phyloP scores from a whole-genome alignment of 129 eudicot species.

The Calendula officinalis region DNA sequence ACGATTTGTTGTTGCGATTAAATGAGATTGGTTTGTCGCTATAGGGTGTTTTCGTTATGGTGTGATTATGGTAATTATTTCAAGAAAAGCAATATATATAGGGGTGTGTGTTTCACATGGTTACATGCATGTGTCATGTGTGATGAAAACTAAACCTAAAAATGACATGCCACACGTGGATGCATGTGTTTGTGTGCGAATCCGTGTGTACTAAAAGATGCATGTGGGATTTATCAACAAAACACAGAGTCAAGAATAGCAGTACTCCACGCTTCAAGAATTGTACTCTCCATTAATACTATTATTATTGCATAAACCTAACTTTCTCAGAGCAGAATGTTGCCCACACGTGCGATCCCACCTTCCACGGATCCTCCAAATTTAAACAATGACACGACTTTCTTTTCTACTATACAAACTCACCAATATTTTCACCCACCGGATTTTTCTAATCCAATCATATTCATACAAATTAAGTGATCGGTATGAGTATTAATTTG shows the following conservation, averaged over 20 bases:
- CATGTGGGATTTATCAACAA: slow-evolving; percentile 35
- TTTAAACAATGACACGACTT: not conserved
- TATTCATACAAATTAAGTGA: too few relatives aligned
- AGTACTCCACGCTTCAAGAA: slow-evolving; percentile 32
- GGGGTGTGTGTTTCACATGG: slow-evolving; percentile 31
- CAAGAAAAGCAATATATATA: too few relatives aligned
- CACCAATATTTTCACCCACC: not conserved
- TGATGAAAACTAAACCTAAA: slow-evolving; percentile 21
- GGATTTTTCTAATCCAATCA: not conserved
- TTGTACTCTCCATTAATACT: slow-evolving; percentile 22
- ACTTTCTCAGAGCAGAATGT: slow-evolving; percentile 24
- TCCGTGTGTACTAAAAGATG: slow-evolving; percentile 23
- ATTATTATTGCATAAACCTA: slow-evolving; percentile 26
- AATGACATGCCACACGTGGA: slow-evolving; percentile 33
- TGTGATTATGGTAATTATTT: too few relatives aligned
- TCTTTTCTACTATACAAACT: not conserved
- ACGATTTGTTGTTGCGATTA: too few relatives aligned
- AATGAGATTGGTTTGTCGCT: too few relatives aligned
- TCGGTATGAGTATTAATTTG: too few relatives aligned
- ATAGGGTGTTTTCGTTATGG: too few relatives aligned
- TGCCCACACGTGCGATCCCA: slow-evolving; percentile 39
- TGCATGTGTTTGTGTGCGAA: slow-evolving; percentile 22
- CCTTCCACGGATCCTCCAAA: slow-evolving; percentile 28
- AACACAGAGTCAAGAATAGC: slow-evolving; percentile 16
- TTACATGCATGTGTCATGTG: slow-evolving; percentile 9